Evolutionary conservation across 2,329 filamentous ascomycete species (phyloP).

Genomic region (Cladosporium austrohemisphaericum): DNA sequence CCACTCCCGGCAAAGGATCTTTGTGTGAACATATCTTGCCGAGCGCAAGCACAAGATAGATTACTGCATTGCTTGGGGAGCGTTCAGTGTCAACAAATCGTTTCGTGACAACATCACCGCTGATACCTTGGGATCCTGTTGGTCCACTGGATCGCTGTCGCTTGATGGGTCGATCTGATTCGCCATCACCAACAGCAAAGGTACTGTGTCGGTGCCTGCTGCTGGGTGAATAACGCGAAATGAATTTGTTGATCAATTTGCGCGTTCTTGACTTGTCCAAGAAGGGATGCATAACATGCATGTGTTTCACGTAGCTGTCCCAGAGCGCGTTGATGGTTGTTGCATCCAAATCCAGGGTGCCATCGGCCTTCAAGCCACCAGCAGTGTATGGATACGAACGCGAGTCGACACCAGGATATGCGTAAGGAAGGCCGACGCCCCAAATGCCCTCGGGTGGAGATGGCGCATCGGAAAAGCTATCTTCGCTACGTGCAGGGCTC

Average conservation of each 20-base stretch:
- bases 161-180: constrained; percentile 28
- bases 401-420: constrained; percentile 28
- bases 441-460: constrained; percentile 48
- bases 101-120: constrained; percentile 12
- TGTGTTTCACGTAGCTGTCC: constrained; percentile 55
- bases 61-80: constrained; percentile 74
- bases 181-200: constrained; percentile 25
- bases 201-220: constrained; percentile 20
- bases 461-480: constrained; percentile 34
- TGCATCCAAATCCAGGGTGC: constrained; percentile 52
- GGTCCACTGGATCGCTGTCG: constrained; percentile 32
- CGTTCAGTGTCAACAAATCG: constrained; percentile 43
- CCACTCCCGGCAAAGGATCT: constrained; percentile 51
- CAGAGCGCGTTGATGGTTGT: constrained; percentile 50
- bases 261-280: constrained; percentile 53
- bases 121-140: constrained; percentile 7
- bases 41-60: constrained; percentile 78
- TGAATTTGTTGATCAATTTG: constrained; percentile 51
- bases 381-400: constrained; percentile 34
- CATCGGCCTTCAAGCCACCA: constrained; percentile 51
- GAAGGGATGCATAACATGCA: constrained; percentile 63
- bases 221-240: constrained; percentile 43
- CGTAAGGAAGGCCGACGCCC: constrained; percentile 40
- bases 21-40: constrained; percentile 71
- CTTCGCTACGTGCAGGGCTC: constrained; percentile 39